Evolutionary conservation across 306 rosid species (phyloP).

Genomic region (Malus domestica): ASM211411v1 NC_041799.1:30145001-30145500

Average conservation of each 20-base stretch:
- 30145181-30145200: background rate
- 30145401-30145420: conserved; percentile 66
- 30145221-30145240: background rate
- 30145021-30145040: conserved; percentile 73
- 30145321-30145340: conserved; percentile 16
- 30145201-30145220: background rate
- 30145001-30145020: conserved; percentile 66
- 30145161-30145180: background rate
- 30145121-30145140: background rate
- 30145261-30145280: conserved; percentile 74
- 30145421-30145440: conserved; percentile 65
- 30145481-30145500: conserved; percentile 83
- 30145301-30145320: conserved; percentile 17
- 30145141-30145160: background rate
- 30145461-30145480: conserved; percentile 80
- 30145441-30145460: conserved; percentile 72
- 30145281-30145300: conserved; percentile 60
- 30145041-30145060: conserved; percentile 72
- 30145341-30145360: conserved; percentile 38
- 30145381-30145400: conserved; percentile 60
- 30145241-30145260: conserved; percentile 39
- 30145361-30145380: conserved; percentile 62
- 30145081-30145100: conserved; percentile 71
- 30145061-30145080: conserved; percentile 74
- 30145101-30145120: background rate